Evolutionary conservation across 2,329 filamentous ascomycete species (phyloP), one percentile per base, ranked within the genome.

Genomic region (Davidsoniella virescens): DNA sequence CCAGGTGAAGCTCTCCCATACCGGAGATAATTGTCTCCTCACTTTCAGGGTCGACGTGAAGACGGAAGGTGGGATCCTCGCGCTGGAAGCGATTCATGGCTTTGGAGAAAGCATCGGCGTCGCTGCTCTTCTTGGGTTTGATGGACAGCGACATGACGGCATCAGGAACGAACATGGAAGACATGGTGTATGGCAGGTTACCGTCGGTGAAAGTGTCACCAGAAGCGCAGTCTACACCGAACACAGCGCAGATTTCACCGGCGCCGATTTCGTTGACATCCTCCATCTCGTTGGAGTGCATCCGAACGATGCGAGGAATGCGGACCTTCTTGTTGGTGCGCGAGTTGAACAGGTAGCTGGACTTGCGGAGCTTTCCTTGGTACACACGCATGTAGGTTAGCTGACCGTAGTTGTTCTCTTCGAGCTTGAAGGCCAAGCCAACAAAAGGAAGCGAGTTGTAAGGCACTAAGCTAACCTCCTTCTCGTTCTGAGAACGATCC

Each of bases 261-360:
- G 92, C 90, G 48, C 88, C 87, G 55, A 98, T 83, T 65, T 95
- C 88, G 51, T 69, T 72, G 26, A 95, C 87, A 62, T 98, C 92
- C 65, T 98, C 92, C 90, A 98, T 94, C 62, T 98, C 92, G 63
- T 96, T 94, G 43, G 88, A 94, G 71, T 98, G 92, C 92, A 98
- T 98, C 55, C 92, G 87, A 55, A 98, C 92, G 60, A 98, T 96
- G 62, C 90, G 84, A 17, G 92, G 92, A 52, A 98, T 82, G 67
- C 93, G 88, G 63, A 98, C 83, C 71, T 90, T 95, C 75, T 95
- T 94, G 65, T 90, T 84, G 56, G 79, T 93, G 58, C 88, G 81
- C 7, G 88, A 88, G 67, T 96, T 98, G 76, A 82, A 94, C 50
- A 98, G 80, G 63, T 88, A 87, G 61, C 82, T 76, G 46, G 88